A percentile compares a stretch with the other conserved stretches of the same genome.
These are phyloP conservation scores for Bipolaris bicolor DNA, from an alignment of 2,329 filamentous ascomycete genomes.

Conservation along the genomic window DNA sequence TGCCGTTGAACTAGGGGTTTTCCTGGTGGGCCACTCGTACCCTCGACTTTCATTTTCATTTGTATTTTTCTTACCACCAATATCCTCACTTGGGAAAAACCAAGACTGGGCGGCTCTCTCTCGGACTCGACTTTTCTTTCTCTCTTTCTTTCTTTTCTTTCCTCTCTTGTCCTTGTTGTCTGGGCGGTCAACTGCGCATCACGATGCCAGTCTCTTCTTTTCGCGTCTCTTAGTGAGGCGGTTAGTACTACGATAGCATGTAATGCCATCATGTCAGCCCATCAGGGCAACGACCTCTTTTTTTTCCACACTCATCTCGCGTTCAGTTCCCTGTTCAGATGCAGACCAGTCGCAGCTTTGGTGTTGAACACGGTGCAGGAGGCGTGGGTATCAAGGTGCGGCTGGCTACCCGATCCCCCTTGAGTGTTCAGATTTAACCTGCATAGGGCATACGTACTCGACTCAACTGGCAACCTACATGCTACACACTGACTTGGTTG, in stretches of 20 bases:
- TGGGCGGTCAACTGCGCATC: slow-evolving; percentile 11
- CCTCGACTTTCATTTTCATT: slow-evolving; percentile 9
- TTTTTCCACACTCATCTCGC: slow-evolving; percentile 5
- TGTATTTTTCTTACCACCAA: slow-evolving; percentile 18
- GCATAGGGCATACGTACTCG: neutral
- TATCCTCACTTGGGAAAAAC: slow-evolving; percentile 14
- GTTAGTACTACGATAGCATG: slow-evolving; percentile 12
- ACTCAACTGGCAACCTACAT: too few species aligned
- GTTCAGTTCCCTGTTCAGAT: neutral
- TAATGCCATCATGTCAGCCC: slow-evolving; percentile 10
- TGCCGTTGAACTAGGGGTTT: slow-evolving; percentile 25
- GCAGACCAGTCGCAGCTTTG: neutral
- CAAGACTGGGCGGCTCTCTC: slow-evolving; percentile 20
- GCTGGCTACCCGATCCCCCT: neutral
- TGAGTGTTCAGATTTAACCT: neutral
- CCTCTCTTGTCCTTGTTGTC: slow-evolving; percentile 9
- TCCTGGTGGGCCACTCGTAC: slow-evolving; percentile 15
- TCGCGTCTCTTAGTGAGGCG: neutral
- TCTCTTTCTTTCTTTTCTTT: slow-evolving; percentile 4
- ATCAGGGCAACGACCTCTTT: neutral
- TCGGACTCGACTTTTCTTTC: slow-evolving; percentile 19
- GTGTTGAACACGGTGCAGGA: neutral
- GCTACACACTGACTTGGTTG: too few species aligned
- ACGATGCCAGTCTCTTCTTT: slow-evolving; percentile 5
- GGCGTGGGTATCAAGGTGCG: neutral